Base-by-base conservation (phyloP, 164 flowering plant genomes). In the Akebia trifoliata region DNA sequence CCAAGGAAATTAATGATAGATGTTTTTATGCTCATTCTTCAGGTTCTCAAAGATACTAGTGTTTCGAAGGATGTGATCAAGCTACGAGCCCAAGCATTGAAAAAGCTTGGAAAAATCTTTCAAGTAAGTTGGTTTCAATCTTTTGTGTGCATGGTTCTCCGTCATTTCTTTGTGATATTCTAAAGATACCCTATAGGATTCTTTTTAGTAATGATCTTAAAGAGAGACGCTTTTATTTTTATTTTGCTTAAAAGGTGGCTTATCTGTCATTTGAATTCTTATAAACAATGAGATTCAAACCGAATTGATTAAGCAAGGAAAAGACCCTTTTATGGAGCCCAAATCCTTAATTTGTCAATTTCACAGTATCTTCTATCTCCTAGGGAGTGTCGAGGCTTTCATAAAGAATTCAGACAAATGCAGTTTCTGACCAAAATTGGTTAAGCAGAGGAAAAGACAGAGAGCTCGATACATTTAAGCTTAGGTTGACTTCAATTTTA, bases 71-170 rank as follows among this genome's bases (percentile, higher is more conserved):
- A 88, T 22, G 73, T 65, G 44, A 79, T 89, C 26, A 77, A 62
- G 71, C 45, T 51, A 45, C 81, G 96, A 35, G 98, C 95, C 25
- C 72, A 66, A 59, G 96, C 71, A 35, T 64, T 92, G 77, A 83
- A 73, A 65, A 87, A 83, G 66, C 85, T 92, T 7, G 98, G 98
- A 45, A 70, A 75, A n/a, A 68, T 92, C 58, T 92, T 92, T 65
- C 98, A 85, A 63, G 96, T 87, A 71, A 73, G 77, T 66, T 39
- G 8, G 26, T 34, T 55, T 36, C 20, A 18, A 32, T 45, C 24
- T 15, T 7, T 67, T 30, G 10, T 17, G 1, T 28, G 10, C 32
- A 20, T 17, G 15, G 7, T 40, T n/a, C 24, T 48, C 18, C 4
- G 30, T 39, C 32, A 4, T 12, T 21, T 35, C 7, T 53, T 42